Conservation (phyloP, 441 rosid genomes). For the Erodium trifolium region DNA sequence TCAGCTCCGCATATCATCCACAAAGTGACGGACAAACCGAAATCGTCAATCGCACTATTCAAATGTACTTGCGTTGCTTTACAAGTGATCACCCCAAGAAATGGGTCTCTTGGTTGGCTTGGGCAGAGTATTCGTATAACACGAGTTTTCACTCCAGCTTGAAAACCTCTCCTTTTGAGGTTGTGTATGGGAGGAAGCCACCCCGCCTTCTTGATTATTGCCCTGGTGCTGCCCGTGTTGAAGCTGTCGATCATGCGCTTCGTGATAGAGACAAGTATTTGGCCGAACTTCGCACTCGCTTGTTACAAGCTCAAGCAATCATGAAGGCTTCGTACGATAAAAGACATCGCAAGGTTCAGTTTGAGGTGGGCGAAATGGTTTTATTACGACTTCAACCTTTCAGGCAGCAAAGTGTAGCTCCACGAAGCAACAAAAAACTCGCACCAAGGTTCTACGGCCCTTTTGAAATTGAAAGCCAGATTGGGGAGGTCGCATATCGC, state of each 20-base stretch:
- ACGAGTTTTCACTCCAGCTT: not conserved
- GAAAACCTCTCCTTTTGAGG: not conserved
- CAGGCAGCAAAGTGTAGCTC: not conserved
- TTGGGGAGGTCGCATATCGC: not conserved
- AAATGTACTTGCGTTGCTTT: constrained; percentile 9
- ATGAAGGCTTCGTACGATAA: not conserved
- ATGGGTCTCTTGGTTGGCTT: not conserved
- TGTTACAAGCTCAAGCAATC: not conserved
- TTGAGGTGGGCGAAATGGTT: not conserved
- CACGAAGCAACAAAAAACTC: not conserved
- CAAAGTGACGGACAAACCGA: not conserved
- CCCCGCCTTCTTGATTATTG: not conserved
- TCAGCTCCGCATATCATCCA: not conserved
- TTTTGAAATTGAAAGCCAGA: not conserved
- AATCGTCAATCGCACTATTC: not conserved
- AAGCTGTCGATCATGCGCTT: not conserved
- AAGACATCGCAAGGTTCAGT: not conserved
- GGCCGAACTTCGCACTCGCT: too few relatives aligned
- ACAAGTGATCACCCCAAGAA: not conserved
- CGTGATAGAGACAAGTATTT: not conserved
- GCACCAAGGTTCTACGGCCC: not conserved
- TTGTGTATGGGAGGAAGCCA: not conserved
- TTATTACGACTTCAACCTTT: not conserved
- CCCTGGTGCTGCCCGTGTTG: not conserved
- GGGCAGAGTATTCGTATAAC: constrained; percentile 6